Evolutionary conservation across 345 rosid genomes (phyloP), one percentile per base, ranked within the genome.

Genomic region (Brassica cretica): DNA sequence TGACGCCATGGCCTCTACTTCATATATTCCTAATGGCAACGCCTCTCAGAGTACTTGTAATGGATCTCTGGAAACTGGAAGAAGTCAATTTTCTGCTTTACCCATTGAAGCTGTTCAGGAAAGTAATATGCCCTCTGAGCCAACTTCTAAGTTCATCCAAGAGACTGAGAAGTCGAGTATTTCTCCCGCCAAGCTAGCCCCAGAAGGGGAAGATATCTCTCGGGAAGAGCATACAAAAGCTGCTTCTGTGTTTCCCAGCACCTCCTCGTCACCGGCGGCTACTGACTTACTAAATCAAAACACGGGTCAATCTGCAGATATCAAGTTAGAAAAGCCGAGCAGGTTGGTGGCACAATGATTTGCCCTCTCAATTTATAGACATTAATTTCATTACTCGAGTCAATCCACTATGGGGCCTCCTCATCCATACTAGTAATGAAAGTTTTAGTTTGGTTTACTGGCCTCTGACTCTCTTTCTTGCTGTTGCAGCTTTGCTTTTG

Each of bases 401-500:
- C 69, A 33, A 27, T 53, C 55, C 84, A 3, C 0, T 25, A 25
- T 25, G 29, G 29, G 29, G 29, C 29, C 29, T 25, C 29, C 29
- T 25, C 29, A 25, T 25, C 21, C 21, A 19, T 19, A 24, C 72
- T 66, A 72, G 69, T 63, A 60, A 70, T 53, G 66, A 82, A 12
- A 68, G 67, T 66, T 18, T 55, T 15, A 85, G 15, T 67, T 55
- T 71, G 21, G 74, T 37, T 19, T 67, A 21, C 78, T 78, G 51
- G 37, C 66, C 53, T 37, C 66, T 56, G 58, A 56, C 59, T 3
- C 29, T 25, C 29, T 25, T 25, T 25, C 0, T 25, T 25, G 29
- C 29, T 25, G 29, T 64, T 64, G 84, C 90, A 95, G 98, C 80
- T 76, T 76, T 66, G 80, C 83, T 80, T 68, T 69, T 29, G 27